Evolutionary conservation across 768 basidiomycete species (phyloP).

Genomic region (Dioszegia aurantiaca): DNA sequence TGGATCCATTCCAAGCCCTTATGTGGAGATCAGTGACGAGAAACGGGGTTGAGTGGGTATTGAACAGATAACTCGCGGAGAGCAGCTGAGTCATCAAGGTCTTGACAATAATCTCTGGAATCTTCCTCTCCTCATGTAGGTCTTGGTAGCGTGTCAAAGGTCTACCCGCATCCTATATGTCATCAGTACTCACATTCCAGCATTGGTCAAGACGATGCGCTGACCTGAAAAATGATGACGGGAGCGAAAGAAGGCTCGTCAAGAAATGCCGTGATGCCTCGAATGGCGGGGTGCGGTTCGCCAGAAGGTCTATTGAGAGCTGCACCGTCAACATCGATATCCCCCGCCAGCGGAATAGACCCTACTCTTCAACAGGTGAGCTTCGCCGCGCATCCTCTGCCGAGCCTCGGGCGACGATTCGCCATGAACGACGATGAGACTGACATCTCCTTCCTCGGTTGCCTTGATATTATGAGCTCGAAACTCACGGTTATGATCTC

Average conservation of each 20-base stretch:
- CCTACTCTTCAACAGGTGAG: not conserved
- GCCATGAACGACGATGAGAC: no score
- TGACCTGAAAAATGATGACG: not conserved
- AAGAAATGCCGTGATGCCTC: not conserved
- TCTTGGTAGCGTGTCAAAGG: not conserved
- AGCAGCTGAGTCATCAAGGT: slow-evolving; percentile 6
- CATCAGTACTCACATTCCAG: not conserved
- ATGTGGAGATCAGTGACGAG: not conserved
- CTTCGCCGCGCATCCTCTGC: not conserved
- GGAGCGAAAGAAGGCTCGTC: slow-evolving; percentile 1
- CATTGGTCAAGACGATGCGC: not conserved
- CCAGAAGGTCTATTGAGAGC: not conserved
- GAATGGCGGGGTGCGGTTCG: not conserved
- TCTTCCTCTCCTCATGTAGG: not conserved
- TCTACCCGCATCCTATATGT: not conserved
- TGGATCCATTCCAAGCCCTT: slow-evolving; percentile 14
- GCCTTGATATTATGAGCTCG: no score
- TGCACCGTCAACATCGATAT: no score
- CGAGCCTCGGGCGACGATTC: not conserved
- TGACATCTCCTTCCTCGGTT: no score
- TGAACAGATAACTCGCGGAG: not conserved
- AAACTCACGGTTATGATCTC: no score
- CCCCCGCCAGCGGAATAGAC: no score
- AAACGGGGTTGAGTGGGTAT: no score
- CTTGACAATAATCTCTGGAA: not conserved